Conservation (phyloP, 1,284 basidiomycete genomes). For the Marasmius oreades region DNA sequence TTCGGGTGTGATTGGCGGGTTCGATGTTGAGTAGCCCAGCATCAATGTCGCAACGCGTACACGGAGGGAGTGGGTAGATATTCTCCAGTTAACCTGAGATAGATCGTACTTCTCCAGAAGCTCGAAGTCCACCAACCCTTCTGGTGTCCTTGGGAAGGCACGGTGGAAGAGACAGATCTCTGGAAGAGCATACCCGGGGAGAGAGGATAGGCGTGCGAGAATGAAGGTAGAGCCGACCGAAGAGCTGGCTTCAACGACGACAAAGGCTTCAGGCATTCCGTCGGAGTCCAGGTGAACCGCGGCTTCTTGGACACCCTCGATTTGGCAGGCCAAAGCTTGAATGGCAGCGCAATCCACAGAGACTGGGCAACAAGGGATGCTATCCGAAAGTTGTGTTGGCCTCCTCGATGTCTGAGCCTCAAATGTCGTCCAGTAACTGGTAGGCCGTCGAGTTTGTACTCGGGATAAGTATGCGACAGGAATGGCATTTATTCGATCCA, state of each 20-base stretch:
- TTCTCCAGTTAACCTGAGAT: constrained; percentile 21
- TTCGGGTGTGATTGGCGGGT: constrained; percentile 28
- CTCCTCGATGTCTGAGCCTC: no score
- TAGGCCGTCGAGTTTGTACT: no score
- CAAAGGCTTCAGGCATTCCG: constrained; percentile 32
- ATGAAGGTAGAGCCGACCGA: constrained; percentile 15
- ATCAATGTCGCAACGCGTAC: constrained; percentile 39
- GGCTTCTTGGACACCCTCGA: constrained; percentile 46
- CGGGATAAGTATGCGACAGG: no score
- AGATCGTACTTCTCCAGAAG: constrained; percentile 30
- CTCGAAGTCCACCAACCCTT: constrained; percentile 31
- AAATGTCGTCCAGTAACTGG: no score
- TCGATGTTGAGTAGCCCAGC: constrained; percentile 36
- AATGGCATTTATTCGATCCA: no score
- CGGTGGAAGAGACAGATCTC: constrained; percentile 27
- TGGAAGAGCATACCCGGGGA: constrained; percentile 41
- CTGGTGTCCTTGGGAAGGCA: constrained; percentile 18
- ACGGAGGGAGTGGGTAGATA: constrained; percentile 31
- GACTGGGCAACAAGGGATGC: constrained; percentile 34
- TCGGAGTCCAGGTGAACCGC: constrained; percentile 32
- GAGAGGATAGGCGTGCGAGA: neutral
- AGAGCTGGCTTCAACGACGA: constrained; percentile 20
- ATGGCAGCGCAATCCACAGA: constrained; percentile 29
- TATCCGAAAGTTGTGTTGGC: no score
- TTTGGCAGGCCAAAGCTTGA: constrained; percentile 41